These are phyloP conservation scores for Pseudogymnoascus sp. DNA, from an alignment of 2,329 filamentous ascomycete genomes.

Conservation along the genomic window DNA sequence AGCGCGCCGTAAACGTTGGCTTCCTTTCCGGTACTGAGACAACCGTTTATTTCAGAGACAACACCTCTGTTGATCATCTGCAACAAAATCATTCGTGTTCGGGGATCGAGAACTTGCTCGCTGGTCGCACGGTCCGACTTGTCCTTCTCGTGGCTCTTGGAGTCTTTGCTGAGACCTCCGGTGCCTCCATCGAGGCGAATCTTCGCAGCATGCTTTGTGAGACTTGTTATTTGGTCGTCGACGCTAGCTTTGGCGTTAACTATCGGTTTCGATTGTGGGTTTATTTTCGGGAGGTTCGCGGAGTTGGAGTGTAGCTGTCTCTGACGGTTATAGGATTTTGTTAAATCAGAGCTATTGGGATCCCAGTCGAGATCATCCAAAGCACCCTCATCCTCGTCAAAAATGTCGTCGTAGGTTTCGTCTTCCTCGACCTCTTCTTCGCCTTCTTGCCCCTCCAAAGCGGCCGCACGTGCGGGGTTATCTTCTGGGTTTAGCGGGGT, in stretches of 20 bases:
- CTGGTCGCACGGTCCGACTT: conserved; percentile 89
- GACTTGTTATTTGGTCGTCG: conserved; percentile 79
- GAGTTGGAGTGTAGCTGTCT: conserved; percentile 49
- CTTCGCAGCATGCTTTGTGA: conserved; percentile 78
- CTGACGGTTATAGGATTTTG: conserved; percentile 79
- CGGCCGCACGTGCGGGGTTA: conserved; percentile 23
- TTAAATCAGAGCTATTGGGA: conserved; percentile 58
- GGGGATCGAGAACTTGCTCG: conserved; percentile 88
- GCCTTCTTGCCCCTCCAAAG: conserved; percentile 25
- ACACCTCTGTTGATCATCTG: conserved; percentile 92
- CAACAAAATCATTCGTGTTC: conserved; percentile 89
- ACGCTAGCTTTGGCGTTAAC: conserved; percentile 72
- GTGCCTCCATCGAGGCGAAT: conserved; percentile 61
- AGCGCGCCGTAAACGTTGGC: conserved; percentile 96
- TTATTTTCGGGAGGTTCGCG: conserved; percentile 53
- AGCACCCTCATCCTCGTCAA: conserved; percentile 55
- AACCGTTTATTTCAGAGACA: conserved; percentile 87
- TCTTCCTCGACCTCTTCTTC: conserved; percentile 29
- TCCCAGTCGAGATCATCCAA: conserved; percentile 48
- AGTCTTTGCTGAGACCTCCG: conserved; percentile 38
- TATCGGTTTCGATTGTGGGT: conserved; percentile 62
- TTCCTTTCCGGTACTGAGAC: conserved; percentile 93
- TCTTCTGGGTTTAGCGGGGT: conserved; percentile 26
- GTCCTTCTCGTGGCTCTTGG: conserved; percentile 58
- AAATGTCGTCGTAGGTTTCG: conserved; percentile 37